A percentile compares a stretch with the other conserved stretches of the same genome.
Evolutionary conservation across 148 eudicot species (phyloP).

Genomic region (Mesembryanthemum crystallinum): DNA sequence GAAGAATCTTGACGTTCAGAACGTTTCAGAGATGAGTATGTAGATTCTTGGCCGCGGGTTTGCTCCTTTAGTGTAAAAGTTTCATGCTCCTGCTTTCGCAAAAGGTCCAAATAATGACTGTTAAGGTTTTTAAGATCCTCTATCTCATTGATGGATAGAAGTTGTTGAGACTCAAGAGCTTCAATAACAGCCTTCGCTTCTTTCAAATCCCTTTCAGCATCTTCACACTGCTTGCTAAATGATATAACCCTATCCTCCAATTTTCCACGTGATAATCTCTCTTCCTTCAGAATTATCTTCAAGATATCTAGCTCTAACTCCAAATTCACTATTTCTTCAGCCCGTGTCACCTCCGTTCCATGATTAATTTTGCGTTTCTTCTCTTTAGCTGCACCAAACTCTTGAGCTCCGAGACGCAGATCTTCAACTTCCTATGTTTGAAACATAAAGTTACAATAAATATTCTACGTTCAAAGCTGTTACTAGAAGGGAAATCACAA

Average conservation of each 20-base stretch:
- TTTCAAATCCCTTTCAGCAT: constrained; percentile 46
- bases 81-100: constrained; percentile 55
- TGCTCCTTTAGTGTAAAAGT: constrained; percentile 48
- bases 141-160: constrained; percentile 53
- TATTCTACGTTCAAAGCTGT: not conserved
- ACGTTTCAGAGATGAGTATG: constrained; percentile 27
- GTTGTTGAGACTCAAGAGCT: constrained; percentile 78
- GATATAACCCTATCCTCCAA: constrained; percentile 40
- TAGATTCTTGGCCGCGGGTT: constrained; percentile 31
- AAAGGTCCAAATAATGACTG: constrained; percentile 35
- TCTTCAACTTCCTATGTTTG: constrained; percentile 33
- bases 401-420: constrained; percentile 32
- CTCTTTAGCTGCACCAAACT: constrained; percentile 16
- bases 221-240: constrained; percentile 48
- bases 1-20: constrained; percentile 45
- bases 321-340: constrained; percentile 61
- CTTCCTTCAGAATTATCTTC: constrained; percentile 78
- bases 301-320: constrained; percentile 85
- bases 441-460: constrained; percentile 8
- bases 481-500: not conserved
- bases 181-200: constrained; percentile 75
- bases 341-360: constrained; percentile 26
- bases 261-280: constrained; percentile 45
- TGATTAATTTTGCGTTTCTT: constrained; percentile 22
- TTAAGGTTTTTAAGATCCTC: constrained; percentile 62